Base-by-base conservation (phyloP, 345 rosid species). In the Linum tenue region DNA sequence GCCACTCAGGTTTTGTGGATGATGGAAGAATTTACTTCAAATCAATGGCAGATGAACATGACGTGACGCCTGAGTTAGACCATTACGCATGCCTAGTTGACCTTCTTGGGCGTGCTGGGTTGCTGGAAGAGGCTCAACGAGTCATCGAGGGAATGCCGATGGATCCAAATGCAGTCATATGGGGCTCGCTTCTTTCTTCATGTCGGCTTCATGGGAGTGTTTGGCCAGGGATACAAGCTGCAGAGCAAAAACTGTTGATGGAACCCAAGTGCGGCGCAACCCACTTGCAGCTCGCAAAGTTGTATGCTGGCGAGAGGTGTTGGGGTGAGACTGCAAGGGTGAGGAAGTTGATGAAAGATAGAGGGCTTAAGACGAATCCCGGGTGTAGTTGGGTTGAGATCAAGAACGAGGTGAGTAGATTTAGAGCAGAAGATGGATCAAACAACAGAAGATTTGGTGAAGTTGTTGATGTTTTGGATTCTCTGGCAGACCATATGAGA, bases 361-460 rank as follows among this genome's bases (percentile, higher is more conserved):
- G 67, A 72, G 83, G 88, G 44, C 77, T 90, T 56, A 85, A 60
- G 77, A 84, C 89, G 6, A 79, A 61, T 71, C 84, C 95, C 7
- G 96, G 97, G n/a, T 79, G 68, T 56, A 92, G 98, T 73, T 90
- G 97, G 97, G 80, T 90, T 42, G 97, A 92, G 77, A 83, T 88
- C 44, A 81, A 80, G 75, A 81, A 90, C 60, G 63, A 74, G 62
- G 83, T 84, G 60, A 73, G 75, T 67, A 79, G 82, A 73, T 92
- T 92, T 62, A 79, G 79, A 78, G 96, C 87, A 62, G 92, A 88
- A 73, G 94, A 90, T 67, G 63, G 75, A 56, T 78, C 87, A 22
- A 22, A 22, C 9, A 81, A 73, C 57, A 39, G 53, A 53, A 77
- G 67, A 70, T 65, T 77, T 62, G 3, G 44, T 55, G 84, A 79